These are phyloP conservation scores for Grosmannia huntii DNA, from an alignment of 2,329 filamentous ascomycete species.

Conservation along the genomic window DNA sequence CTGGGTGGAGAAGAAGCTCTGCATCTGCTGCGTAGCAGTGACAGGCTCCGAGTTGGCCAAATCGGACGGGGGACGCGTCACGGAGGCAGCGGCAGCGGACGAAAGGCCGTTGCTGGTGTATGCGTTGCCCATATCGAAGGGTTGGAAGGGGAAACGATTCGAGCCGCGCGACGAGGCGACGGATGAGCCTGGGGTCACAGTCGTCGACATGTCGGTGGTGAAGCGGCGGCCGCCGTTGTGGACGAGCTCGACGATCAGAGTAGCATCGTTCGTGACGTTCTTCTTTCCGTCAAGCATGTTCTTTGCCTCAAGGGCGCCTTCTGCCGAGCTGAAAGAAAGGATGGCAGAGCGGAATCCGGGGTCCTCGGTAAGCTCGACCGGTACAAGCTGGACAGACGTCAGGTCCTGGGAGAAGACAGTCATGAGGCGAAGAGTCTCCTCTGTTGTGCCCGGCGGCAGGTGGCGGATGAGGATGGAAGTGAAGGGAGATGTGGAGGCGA, in stretches of 20 bases:
- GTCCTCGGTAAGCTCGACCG: constrained; percentile 36
- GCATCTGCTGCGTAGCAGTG: constrained; percentile 27
- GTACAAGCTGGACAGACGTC: constrained; percentile 35
- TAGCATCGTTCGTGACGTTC: constrained; percentile 34
- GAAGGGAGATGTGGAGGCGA: constrained; percentile 21
- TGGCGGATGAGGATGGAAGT: constrained; percentile 37
- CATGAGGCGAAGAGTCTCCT: constrained; percentile 43
- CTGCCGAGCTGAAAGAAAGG: constrained; percentile 36
- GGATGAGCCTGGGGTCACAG: constrained; percentile 22
- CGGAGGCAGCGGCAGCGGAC: constrained; percentile 16
- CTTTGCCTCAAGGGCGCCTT: constrained; percentile 43
- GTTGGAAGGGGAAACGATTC: constrained; percentile 49
- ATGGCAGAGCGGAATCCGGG: constrained; percentile 37
- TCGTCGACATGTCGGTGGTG: constrained; percentile 14
- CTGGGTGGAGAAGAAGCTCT: constrained; percentile 58
- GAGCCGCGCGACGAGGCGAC: constrained; percentile 32
- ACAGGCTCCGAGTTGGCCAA: constrained; percentile 44
- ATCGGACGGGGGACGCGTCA: constrained; percentile 21
- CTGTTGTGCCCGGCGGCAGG: constrained; percentile 39
- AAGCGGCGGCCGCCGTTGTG: constrained; percentile 18
- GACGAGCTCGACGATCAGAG: constrained; percentile 47
- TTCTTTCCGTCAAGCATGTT: constrained; percentile 43
- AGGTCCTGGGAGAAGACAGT: constrained; percentile 46
- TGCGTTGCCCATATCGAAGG: constrained; percentile 45
- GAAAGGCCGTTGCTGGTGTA: constrained; percentile 28